These are phyloP conservation scores for Dacryopinax spathularia DNA, from an alignment of 768 basidiomycete genomes.

Conservation along the genomic window DNA sequence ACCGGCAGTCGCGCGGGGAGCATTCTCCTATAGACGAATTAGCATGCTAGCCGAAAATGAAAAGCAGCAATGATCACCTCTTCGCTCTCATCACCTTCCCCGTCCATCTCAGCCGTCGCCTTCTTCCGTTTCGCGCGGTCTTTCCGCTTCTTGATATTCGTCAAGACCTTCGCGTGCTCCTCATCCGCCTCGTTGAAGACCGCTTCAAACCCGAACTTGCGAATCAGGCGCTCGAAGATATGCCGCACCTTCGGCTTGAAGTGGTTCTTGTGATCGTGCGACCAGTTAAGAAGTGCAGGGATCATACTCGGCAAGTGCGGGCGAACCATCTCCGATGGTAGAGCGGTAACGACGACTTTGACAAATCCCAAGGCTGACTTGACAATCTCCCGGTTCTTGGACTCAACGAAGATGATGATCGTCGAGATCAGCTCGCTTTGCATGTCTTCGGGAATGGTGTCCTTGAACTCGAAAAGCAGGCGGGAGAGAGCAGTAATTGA, in stretches of 20 bases:
- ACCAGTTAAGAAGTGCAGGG: constrained; percentile 76
- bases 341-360: constrained; percentile 81
- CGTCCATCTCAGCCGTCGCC: constrained; percentile 34
- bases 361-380: constrained; percentile 91
- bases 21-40: constrained; percentile 17
- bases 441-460: constrained; percentile 53
- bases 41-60: neutral
- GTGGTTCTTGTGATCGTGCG: constrained; percentile 96
- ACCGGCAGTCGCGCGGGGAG: constrained; percentile 42
- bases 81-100: constrained; percentile 38
- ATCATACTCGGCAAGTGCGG: constrained; percentile 67
- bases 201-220: constrained; percentile 78
- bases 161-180: constrained; percentile 73
- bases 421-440: constrained; percentile 75
- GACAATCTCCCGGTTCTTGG: constrained; percentile 92
- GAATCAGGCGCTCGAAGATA: constrained; percentile 89
- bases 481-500: constrained; percentile 89
- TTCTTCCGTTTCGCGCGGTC: constrained; percentile 85
- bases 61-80: constrained; percentile 24
- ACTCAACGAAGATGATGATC: constrained; percentile 69
- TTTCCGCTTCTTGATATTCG: constrained; percentile 92
- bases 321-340: constrained; percentile 54
- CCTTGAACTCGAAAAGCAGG: constrained; percentile 90
- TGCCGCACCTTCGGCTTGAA: constrained; percentile 95
- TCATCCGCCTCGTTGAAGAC: constrained; percentile 55